phyloP scores from a whole-genome alignment of 176 grass and related monocot genomes.

The Otatea glauca region DNA sequence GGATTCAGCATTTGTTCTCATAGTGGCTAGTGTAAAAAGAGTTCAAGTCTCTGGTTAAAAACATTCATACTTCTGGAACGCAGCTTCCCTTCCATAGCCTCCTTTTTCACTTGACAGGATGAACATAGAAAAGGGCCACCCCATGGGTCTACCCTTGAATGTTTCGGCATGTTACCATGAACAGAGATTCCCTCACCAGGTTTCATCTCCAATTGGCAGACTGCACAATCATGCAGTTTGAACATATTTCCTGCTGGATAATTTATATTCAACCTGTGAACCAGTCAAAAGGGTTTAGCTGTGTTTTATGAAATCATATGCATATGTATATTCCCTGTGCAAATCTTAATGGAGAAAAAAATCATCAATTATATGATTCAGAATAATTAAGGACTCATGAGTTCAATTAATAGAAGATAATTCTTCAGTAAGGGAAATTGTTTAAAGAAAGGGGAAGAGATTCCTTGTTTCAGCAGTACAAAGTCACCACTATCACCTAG shows the following conservation, averaged over 20 bases:
- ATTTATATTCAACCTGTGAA: slow-evolving; percentile 69
- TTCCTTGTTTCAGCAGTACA: slow-evolving; percentile 21
- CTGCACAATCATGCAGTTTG: slow-evolving; percentile 76
- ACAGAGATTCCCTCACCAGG: slow-evolving; percentile 86
- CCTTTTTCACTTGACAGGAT: slow-evolving; percentile 85
- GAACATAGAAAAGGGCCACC: slow-evolving; percentile 90
- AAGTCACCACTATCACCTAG: slow-evolving; percentile 12
- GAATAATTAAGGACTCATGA: slow-evolving; percentile 10
- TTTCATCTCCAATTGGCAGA: slow-evolving; percentile 92
- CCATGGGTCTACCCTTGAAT: slow-evolving; percentile 64
- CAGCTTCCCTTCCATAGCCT: slow-evolving; percentile 92
- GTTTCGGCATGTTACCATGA: slow-evolving; percentile 55
- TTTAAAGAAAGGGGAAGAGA: not conserved
- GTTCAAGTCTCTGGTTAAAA: slow-evolving; percentile 20
- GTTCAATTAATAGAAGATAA: not conserved
- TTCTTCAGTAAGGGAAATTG: not conserved
- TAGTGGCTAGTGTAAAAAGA: slow-evolving; percentile 15
- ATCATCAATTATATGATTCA: slow-evolving; percentile 32
- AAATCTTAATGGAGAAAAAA: not conserved
- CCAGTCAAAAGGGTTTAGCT: slow-evolving; percentile 32
- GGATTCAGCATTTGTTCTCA: slow-evolving; percentile 36
- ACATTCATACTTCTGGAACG: slow-evolving; percentile 59
- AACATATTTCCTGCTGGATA: slow-evolving; percentile 68
- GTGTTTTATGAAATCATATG: slow-evolving; percentile 33
- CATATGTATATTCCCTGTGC: slow-evolving; percentile 15